A percentile compares a stretch with the other conserved stretches of the same genome.
These are phyloP conservation scores for Irpex sp. DNA, from an alignment of 1,284 basidiomycete species.

Conservation along the genomic window DNA sequence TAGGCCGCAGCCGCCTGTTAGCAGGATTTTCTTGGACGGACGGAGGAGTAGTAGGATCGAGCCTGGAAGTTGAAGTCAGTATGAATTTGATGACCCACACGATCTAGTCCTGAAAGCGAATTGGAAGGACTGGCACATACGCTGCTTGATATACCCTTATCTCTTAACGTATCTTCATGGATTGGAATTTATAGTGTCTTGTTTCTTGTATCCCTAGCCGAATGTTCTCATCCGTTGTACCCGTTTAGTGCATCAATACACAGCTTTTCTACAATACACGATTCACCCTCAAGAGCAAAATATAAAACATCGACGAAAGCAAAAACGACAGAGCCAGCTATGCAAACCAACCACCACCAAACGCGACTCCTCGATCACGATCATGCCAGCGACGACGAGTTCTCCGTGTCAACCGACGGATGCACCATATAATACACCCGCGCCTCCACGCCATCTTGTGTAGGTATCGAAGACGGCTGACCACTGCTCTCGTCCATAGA, in stretches of 20 bases:
- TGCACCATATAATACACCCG: conserved; percentile 78
- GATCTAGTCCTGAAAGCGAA: no score
- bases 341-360: neutral
- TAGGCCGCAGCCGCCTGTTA: conserved; percentile 45
- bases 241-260: neutral
- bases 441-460: conserved; percentile 47
- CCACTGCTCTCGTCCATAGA: conserved; percentile 53
- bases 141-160: no score
- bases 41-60: conserved; percentile 35
- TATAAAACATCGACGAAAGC: neutral
- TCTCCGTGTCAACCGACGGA: conserved; percentile 71
- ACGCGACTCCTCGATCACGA: neutral
- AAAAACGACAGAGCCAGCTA: neutral
- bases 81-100: no score
- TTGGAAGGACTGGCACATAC: no score
- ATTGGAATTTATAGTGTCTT: no score
- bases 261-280: neutral
- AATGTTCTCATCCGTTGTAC: no score
- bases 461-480: conserved; percentile 36
- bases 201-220: no score
- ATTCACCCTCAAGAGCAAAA: no score
- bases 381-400: conserved; percentile 31
- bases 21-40: conserved; percentile 80
- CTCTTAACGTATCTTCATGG: neutral
- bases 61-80: conserved; percentile 24